Evolutionary conservation across 805 yeast species (phyloP), one percentile per base, ranked within the genome.

Genomic region (Lipomyces japonicus): DNA sequence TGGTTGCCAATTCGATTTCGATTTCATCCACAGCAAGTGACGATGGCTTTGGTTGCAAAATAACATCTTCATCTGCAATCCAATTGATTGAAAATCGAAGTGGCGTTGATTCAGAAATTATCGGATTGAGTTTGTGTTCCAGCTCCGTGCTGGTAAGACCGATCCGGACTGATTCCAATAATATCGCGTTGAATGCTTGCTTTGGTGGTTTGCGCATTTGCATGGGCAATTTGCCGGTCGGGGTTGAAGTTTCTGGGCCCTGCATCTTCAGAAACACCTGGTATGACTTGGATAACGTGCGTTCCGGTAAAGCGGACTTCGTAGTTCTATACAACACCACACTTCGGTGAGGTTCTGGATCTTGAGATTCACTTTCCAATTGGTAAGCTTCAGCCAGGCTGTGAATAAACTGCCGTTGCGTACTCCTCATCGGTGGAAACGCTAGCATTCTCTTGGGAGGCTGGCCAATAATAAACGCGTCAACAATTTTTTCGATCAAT

Each of bases 321-420:
- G 49, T 19, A 57, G 66, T 53, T 56, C 71, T 21, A 65, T 49
- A 51, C n/a, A 88, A 73, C 56, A 77, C 81, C 0, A 88, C 91
- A 9, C 84, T 78, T 53, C 95, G 67, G 45, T 78, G 73, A 0
- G 96, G 96, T 57, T 87, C 96, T 2, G 77, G 78, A 65, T 86
- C 96, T 54, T 86, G 93, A 1, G 90, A 78, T 60, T 85, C 89
- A 0, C 84, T 72, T 58, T 77, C 80, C 10, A 87, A 60, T 10
- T 75, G 71, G 63, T 71, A 87, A 0, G 79, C 67, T 23, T 73
- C 77, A 0, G 89, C 82, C 36, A 89, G 61, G 44, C 79, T 80
- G 61, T 82, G 91, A 23, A 89, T 68, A 62, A 88, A 87, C 53
- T 71, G 71, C 41, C 96, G 71, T 64, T 86, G 91, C 3, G 80